These are phyloP conservation scores for Mucor plumbeus DNA, from an alignment of 371 early-diverging fungal species.

Conservation along the genomic window DNA sequence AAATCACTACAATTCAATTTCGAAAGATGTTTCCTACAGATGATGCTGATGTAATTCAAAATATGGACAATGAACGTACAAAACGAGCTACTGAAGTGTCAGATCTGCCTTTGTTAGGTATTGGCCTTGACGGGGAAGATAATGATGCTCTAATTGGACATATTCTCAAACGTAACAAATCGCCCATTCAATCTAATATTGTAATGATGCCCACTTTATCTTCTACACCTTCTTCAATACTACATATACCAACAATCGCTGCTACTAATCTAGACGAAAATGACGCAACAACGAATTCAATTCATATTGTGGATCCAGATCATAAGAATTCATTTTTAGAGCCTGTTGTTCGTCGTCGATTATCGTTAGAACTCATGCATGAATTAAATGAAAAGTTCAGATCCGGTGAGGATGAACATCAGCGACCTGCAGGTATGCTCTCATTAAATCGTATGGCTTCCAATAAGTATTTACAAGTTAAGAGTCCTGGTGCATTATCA, in stretches of 20 bases:
- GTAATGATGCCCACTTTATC: constrained; percentile 16
- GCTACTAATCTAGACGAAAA: background rate
- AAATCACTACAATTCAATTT: constrained; percentile 69
- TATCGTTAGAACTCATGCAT: constrained; percentile 45
- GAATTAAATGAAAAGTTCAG: constrained; percentile 41
- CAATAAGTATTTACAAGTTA: constrained; percentile 26
- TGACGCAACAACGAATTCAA: background rate
- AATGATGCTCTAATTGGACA: constrained; percentile 21
- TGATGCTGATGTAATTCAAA: constrained; percentile 21
- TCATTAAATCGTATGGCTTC: constrained; percentile 14
- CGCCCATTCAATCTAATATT: background rate
- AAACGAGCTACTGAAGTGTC: constrained; percentile 45
- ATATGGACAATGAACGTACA: constrained; percentile 43
- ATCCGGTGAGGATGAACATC: background rate
- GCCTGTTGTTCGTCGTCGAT: constrained; percentile 38
- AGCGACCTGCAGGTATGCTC: background rate
- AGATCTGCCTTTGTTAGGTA: constrained; percentile 50
- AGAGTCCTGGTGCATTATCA: constrained; percentile 29
- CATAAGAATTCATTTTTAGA: constrained; percentile 29
- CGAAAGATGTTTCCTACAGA: constrained; percentile 71
- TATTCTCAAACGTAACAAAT: background rate
- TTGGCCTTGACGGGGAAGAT: constrained; percentile 38
- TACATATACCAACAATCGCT: background rate
- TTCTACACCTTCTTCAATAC: background rate
- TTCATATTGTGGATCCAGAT: background rate